A percentile compares a stretch with the other conserved stretches of the same genome.
Conservation (phyloP, 176 grass and related monocot genomes). For the Chloris gayana region DNA sequence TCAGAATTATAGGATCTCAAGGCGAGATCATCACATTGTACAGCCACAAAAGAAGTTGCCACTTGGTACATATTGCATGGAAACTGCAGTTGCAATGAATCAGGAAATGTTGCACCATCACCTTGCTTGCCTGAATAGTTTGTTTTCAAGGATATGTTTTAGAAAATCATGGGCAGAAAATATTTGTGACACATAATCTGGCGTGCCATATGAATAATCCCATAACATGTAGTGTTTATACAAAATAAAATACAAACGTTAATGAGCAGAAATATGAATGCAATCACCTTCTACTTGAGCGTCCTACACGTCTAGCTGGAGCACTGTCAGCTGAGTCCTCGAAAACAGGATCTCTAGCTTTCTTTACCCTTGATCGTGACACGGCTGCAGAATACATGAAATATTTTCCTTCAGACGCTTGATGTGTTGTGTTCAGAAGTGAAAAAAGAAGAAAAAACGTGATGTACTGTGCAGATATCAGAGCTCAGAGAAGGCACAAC, state of each 20-base stretch:
- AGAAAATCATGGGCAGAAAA: neutral
- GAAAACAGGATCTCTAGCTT: conserved; percentile 30
- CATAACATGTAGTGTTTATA: neutral
- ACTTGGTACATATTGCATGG: neutral
- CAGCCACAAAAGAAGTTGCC: neutral
- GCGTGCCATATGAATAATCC: neutral
- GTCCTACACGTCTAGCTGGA: conserved; percentile 39
- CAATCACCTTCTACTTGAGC: conserved; percentile 56
- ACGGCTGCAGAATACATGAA: conserved; percentile 37
- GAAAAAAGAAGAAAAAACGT: neutral
- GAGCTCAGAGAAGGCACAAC: neutral
- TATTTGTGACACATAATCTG: neutral
- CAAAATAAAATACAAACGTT: neutral
- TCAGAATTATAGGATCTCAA: conserved; percentile 32
- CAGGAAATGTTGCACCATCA: neutral
- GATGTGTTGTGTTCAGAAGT: neutral
- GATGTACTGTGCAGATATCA: neutral
- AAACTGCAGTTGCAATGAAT: neutral
- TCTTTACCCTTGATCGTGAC: conserved; percentile 45
- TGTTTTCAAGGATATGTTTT: neutral
- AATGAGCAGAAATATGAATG: neutral
- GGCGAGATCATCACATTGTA: conserved; percentile 22
- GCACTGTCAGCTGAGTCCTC: conserved; percentile 47
- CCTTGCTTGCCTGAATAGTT: conserved; percentile 41
- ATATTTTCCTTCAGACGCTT: conserved; percentile 23